Base-by-base conservation (phyloP, 192 early-diverging fungal genomes). In the Podila clonocystis region DNA sequence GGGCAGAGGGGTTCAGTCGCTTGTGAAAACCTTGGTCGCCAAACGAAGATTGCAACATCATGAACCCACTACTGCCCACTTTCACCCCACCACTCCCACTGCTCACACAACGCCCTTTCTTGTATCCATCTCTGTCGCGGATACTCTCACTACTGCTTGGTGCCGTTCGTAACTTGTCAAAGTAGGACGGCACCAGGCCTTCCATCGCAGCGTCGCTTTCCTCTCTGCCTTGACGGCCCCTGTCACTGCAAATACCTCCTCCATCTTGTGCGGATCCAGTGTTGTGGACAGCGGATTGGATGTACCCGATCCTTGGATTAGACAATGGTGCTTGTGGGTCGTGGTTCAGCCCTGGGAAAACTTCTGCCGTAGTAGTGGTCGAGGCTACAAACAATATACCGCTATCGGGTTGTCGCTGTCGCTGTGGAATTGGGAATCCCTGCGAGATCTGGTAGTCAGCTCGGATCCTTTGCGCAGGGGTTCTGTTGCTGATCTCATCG, bases 381-480 rank as follows among this genome's bases (percentile, higher is more conserved):
- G 70, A 26, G 24, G 70, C 38, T 1, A 80, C 77, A 73, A 80
- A 80, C 20, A 80, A 38, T 57, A 80, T 80, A 17, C 77, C 77
- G 19, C 66, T 80, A 22, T 80, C 62, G 3, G 67, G 48, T 24
- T 69, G 70, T 3, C 30, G 59, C 22, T 65, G 70, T 60, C 62
- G 50, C 12, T 33, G 70, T 15, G 57, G 60, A 13, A 29, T 68
- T 7, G 5, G 31, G 11, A 15, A 61, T 19, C 11, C 59, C 13
- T 26, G 52, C 12, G 52, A 55, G 8, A n/a, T 22, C 24, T 24
- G 52, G 24, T 55, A 55, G 6, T 55, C 52, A 22, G 52, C 52
- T 55, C n/a, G n/a, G 24, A 55, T 24, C n/a, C 52, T n/a, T 26
- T 55, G n/a, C 11, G 52, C 52, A 20, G 52, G 52, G n/a, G 50